Conservation (phyloP, 1,284 basidiomycete genomes). For the Rhodotorula sp. region DNA sequence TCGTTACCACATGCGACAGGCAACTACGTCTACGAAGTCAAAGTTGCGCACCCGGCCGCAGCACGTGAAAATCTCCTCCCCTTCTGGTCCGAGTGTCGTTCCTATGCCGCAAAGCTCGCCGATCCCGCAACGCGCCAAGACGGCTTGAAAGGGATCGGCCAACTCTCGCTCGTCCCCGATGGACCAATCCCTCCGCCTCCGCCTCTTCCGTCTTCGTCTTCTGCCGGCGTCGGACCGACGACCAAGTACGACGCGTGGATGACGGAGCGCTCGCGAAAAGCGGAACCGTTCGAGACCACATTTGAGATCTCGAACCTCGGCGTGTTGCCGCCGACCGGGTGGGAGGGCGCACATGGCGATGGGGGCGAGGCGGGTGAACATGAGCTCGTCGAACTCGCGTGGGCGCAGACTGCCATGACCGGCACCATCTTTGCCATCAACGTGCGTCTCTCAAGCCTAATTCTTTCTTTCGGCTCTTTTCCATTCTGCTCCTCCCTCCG, state of each 20-base stretch:
- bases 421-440: conserved; percentile 11
- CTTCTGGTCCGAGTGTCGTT: conserved; percentile 5
- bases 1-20: not conserved
- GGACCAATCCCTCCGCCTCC: not conserved
- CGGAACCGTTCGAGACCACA: conserved; percentile 1
- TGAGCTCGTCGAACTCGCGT: conserved; percentile 9
- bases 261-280: not conserved
- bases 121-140: not conserved
- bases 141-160: conserved; percentile 10
- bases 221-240: too few relatives aligned
- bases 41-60: not conserved
- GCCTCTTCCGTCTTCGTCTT: too few relatives aligned
- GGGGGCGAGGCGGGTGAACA: not conserved
- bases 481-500: too few relatives aligned
- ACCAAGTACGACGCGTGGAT: conserved; percentile 14
- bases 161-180: conserved; percentile 9
- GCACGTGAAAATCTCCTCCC: not conserved
- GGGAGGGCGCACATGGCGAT: not conserved
- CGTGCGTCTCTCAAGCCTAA: conserved; percentile 13
- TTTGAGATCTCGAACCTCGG: conserved; percentile 28
- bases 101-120: not conserved
- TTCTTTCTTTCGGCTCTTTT: too few relatives aligned
- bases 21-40: conserved; percentile 22
- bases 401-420: conserved; percentile 19
- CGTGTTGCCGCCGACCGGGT: conserved; percentile 4